Evolutionary conservation across 176 grass and related monocot species (phyloP).

Genomic region (Pharus latifolius): DNA sequence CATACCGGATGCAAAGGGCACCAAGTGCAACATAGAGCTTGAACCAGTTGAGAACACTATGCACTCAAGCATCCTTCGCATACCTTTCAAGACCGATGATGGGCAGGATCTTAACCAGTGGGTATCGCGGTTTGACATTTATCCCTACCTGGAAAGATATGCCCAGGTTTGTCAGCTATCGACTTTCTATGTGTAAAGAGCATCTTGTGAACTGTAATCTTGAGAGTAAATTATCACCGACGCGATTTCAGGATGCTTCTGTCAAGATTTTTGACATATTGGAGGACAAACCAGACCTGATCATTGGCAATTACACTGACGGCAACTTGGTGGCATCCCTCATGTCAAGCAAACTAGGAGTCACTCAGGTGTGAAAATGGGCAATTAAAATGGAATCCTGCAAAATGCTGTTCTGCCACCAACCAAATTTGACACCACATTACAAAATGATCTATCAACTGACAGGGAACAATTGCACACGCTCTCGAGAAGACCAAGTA

Average conservation of each 20-base stretch:
- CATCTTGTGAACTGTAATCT: background rate
- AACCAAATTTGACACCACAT: background rate
- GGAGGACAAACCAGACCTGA: constrained; percentile 64
- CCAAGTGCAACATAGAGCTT: constrained; percentile 59
- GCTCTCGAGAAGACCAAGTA: constrained; percentile 84
- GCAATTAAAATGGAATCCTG: background rate
- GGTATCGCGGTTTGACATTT: constrained; percentile 76
- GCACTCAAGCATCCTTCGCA: constrained; percentile 49
- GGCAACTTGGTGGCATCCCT: constrained; percentile 76
- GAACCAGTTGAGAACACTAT: constrained; percentile 44
- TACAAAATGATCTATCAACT: background rate
- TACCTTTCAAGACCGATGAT: constrained; percentile 45
- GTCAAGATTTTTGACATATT: constrained; percentile 40
- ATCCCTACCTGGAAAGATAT: constrained; percentile 94
- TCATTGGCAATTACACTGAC: constrained; percentile 72
- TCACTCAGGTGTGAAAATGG: constrained; percentile 40
- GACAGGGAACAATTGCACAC: constrained; percentile 58
- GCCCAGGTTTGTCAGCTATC: constrained; percentile 40
- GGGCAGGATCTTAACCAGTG: constrained; percentile 35
- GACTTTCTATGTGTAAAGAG: background rate
- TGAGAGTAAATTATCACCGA: background rate
- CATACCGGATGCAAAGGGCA: constrained; percentile 61
- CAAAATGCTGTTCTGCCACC: background rate
- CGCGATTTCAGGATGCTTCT: constrained; percentile 36
- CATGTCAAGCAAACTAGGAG: constrained; percentile 56